Percentiles rank a stretch among this genome's conserved stretches.
Conservation (phyloP, 371 early-diverging fungal species). For the Conidiobolus incongruus region DNA sequence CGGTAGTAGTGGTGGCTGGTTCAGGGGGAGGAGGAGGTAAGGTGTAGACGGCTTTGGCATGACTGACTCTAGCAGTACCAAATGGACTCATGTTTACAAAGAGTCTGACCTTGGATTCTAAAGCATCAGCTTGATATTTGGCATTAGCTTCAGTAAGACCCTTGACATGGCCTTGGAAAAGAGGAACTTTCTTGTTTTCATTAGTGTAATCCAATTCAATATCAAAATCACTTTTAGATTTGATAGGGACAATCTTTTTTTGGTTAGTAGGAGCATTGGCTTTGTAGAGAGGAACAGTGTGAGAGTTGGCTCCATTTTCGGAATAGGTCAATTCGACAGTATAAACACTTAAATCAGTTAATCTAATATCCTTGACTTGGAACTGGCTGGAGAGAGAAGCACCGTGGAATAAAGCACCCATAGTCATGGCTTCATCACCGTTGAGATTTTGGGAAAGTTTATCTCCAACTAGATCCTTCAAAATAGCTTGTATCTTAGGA, state of each 20-base stretch:
- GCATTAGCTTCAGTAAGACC: slow-evolving; percentile 48
- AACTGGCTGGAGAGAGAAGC: slow-evolving; percentile 74
- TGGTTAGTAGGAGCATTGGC: slow-evolving; percentile 41
- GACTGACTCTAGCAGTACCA: slow-evolving; percentile 31
- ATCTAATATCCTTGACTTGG: slow-evolving; percentile 56
- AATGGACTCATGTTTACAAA: slow-evolving; percentile 42
- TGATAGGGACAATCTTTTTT: slow-evolving; percentile 66
- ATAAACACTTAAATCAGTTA: slow-evolving; percentile 55
- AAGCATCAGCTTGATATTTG: slow-evolving; percentile 26
- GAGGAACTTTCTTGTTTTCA: slow-evolving; percentile 10
- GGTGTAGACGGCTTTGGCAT: slow-evolving; percentile 18
- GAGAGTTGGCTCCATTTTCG: neutral
- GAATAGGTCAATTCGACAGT: slow-evolving; percentile 43
- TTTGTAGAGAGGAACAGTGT: slow-evolving; percentile 20
- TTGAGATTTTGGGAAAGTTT: slow-evolving; percentile 78
- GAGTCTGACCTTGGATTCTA: slow-evolving; percentile 59
- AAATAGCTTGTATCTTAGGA: slow-evolving; percentile 50
- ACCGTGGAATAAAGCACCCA: slow-evolving; percentile 78
- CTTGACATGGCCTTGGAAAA: slow-evolving; percentile 19
- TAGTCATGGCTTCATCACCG: slow-evolving; percentile 88
- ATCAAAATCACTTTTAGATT: slow-evolving; percentile 53
- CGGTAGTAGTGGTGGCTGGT: slow-evolving; percentile 5
- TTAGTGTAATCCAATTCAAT: slow-evolving; percentile 41
- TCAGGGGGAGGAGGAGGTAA: slow-evolving; percentile 23
- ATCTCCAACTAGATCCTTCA: slow-evolving; percentile 48